phyloP scores from a whole-genome alignment of 805 yeast species.

The Debaryomyces maramus region DNA sequence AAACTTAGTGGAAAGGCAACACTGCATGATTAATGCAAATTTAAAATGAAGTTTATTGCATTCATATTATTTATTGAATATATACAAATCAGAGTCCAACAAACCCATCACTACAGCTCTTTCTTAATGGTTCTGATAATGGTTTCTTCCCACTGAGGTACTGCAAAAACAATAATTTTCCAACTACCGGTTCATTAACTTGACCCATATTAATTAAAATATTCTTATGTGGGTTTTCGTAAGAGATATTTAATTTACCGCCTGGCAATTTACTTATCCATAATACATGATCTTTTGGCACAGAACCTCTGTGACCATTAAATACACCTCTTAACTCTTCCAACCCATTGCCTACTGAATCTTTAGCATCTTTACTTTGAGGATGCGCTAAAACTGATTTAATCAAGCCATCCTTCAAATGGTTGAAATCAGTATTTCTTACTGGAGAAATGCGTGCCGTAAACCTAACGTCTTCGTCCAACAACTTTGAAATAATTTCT shows the following conservation, averaged over 20 bases:
- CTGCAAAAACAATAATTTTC: constrained; percentile 69
- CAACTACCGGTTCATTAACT: constrained; percentile 60
- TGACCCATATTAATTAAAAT: constrained; percentile 48
- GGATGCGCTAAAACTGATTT: constrained; percentile 74
- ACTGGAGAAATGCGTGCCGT: constrained; percentile 80
- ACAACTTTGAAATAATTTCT: constrained; percentile 53
- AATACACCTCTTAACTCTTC: constrained; percentile 65
- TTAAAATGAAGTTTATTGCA: too few relatives aligned
- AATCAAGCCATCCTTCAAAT: constrained; percentile 84
- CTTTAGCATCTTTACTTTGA: constrained; percentile 48
- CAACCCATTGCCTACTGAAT: constrained; percentile 55
- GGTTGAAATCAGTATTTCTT: constrained; percentile 88
- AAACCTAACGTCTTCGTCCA: constrained; percentile 61
- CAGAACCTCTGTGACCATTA: constrained; percentile 60
- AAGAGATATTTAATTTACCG: constrained; percentile 27
- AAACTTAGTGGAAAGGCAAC: too few relatives aligned
- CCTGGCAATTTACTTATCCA: constrained; percentile 51
- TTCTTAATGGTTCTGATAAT: constrained; percentile 55
- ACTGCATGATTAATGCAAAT: too few relatives aligned
- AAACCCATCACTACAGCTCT: constrained; percentile 41
- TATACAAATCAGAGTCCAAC: constrained; percentile 4
- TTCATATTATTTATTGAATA: neutral
- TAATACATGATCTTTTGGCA: constrained; percentile 71
- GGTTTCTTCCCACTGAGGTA: constrained; percentile 73
- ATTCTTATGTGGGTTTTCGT: constrained; percentile 27